Evolutionary conservation across 2,329 filamentous ascomycete species (phyloP), one percentile per base, ranked within the genome.

Genomic region (Arthrocladium fulminans): DNA sequence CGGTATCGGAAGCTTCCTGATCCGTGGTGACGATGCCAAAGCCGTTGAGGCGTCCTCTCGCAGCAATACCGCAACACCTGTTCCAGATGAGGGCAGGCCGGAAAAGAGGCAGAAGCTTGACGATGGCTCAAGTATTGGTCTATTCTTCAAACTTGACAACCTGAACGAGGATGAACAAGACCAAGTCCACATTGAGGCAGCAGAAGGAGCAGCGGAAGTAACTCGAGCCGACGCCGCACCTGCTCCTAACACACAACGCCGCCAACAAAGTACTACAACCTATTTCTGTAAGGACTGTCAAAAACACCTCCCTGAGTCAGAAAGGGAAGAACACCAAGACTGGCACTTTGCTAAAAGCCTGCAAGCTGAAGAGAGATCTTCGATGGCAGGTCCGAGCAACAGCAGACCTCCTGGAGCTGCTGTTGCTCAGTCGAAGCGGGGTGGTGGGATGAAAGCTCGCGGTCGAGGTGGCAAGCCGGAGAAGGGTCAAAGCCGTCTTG

Each of bases 321-420:
- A 83, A 48, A 75, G 76, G 57, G 76, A 81, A 55, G 89, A 86
- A 66, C 92, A 98, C 64, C 74, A 83, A 47, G 92, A 98, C 65
- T 97, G 89, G 83, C 92, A 98, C 67, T 84, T 95, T 67, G 92
- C 92, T 39, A 87, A 86, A 67, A 85, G 90, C 58, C 73, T 98
- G 24, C 83, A 89, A 55, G 76, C 81, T 49, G 74, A 83, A 56
- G 76, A 84, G 68, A 73, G 74, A 32, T 59, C 62, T 46, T 56
- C 59, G 32, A 56, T 59, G 4, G 56, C 52, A 22, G 54, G 41
- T 39, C 51, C 52, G 27, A 45, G 45, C 15, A 55, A 56, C 34
- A 53, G 52, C 49, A 53, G 54, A 19, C 56, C 56, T 27, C 50
- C 53, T 9, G 54, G 53, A 4, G 42, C 30, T 19, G 5, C 25